Evolutionary conservation across 2,329 filamentous ascomycete species (phyloP).

Genomic region (Talaromyces sp.): DNA sequence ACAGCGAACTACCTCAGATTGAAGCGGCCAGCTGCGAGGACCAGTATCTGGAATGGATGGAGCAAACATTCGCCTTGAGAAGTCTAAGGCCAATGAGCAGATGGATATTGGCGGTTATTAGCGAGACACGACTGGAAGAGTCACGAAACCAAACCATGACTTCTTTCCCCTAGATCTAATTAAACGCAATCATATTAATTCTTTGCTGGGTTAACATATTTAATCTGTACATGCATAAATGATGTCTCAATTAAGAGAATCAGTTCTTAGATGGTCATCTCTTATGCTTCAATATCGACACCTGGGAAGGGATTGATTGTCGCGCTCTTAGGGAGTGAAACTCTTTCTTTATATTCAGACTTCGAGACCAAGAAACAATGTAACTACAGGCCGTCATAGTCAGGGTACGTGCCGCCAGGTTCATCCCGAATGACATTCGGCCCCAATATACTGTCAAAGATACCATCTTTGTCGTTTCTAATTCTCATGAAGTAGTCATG

Average conservation of each 20-base stretch:
- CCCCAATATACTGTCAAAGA: not conserved
- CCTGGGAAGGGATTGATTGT: no score
- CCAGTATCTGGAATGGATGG: slow-evolving; percentile 2
- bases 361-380: not conserved
- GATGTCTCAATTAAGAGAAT: not conserved
- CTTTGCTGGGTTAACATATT: no score
- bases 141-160: not conserved
- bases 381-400: slow-evolving; percentile 1
- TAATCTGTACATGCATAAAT: no score
- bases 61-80: not conserved
- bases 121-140: not conserved
- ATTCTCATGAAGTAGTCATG: slow-evolving; percentile 3
- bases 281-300: no score
- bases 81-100: not conserved
- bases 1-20: not conserved
- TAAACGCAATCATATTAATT: no score
- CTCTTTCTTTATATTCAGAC: not conserved
- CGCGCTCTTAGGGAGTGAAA: no score
- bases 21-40: not conserved
- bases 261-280: not conserved
- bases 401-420: slow-evolving; percentile 4
- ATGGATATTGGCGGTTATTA: slow-evolving; percentile 5
- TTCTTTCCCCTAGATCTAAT: not conserved
- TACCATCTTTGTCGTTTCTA: not conserved
- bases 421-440: slow-evolving; percentile 1